Conservation (phyloP, 2,329 filamentous ascomycete species). For the Fusarium buharicum region DNA sequence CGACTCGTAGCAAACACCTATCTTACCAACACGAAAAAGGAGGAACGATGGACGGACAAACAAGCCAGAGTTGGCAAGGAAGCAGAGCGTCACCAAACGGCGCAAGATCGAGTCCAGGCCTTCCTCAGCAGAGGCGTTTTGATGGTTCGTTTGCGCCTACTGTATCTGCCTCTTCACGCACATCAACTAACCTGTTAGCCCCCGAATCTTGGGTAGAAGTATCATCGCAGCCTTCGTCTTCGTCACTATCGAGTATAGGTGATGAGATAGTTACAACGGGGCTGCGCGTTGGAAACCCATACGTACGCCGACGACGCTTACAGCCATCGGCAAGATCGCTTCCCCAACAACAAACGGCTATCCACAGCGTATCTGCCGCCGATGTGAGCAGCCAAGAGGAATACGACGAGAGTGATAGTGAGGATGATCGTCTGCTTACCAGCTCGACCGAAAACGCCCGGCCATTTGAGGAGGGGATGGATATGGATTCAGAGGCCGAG, state of each 20-base stretch:
- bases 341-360: conserved; percentile 54
- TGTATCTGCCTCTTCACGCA: neutral
- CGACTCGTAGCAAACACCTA: conserved; percentile 12
- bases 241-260: conserved; percentile 84
- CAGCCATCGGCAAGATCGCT: conserved; percentile 49
- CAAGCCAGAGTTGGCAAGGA: conserved; percentile 43
- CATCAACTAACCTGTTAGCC: conserved; percentile 35
- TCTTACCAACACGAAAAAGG: conserved; percentile 13
- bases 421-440: conserved; percentile 76
- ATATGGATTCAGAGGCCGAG: conserved; percentile 60
- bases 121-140: conserved; percentile 50
- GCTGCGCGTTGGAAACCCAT: conserved; percentile 76
- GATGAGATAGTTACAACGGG: conserved; percentile 94
- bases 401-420: conserved; percentile 92
- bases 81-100: conserved; percentile 42
- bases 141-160: conserved; percentile 48
- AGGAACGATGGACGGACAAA: conserved; percentile 45
- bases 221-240: conserved; percentile 90
- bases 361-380: conserved; percentile 56
- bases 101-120: conserved; percentile 46
- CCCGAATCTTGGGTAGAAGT: conserved; percentile 97
- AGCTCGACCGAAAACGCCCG: conserved; percentile 67
- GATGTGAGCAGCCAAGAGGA: conserved; percentile 87
- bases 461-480: conserved; percentile 52
- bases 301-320: conserved; percentile 67